Percentiles rank a stretch among this genome's conserved stretches.
These are phyloP conservation scores for Diaporthe ilicicola DNA, from an alignment of 2,329 filamentous ascomycete species.

Conservation along the genomic window DNA sequence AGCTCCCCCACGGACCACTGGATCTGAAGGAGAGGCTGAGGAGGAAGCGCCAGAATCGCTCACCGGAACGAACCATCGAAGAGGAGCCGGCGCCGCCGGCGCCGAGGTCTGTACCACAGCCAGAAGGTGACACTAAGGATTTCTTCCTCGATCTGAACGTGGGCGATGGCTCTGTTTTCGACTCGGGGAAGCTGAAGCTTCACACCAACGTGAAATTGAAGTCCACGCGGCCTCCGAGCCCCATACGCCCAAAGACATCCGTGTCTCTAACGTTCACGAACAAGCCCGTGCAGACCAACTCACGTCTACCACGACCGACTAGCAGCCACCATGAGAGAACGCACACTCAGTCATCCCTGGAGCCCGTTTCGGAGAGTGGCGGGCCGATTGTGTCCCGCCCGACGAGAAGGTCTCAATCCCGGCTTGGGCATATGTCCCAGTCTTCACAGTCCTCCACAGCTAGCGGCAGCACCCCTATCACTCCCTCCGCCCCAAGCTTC, in stretches of 20 bases:
- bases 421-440: constrained; percentile 74
- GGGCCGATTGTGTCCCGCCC: constrained; percentile 68
- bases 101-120: constrained; percentile 38
- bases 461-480: constrained; percentile 68
- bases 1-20: constrained; percentile 84
- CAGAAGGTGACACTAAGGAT: constrained; percentile 69
- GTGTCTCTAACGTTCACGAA: constrained; percentile 93
- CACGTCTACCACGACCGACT: constrained; percentile 82
- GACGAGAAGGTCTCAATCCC: constrained; percentile 70
- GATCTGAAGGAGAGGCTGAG: constrained; percentile 83
- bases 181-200: constrained; percentile 80
- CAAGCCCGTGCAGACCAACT: constrained; percentile 66
- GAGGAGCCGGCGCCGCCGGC: constrained; percentile 40
- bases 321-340: constrained; percentile 69
- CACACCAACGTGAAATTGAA: constrained; percentile 95
- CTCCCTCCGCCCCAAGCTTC: constrained; percentile 57
- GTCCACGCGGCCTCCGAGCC: constrained; percentile 72
- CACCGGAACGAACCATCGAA: constrained; percentile 58
- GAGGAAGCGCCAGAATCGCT: constrained; percentile 70
- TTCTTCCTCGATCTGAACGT: constrained; percentile 89
- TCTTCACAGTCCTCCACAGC: constrained; percentile 64
- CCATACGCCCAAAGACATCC: constrained; percentile 75
- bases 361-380: constrained; percentile 91
- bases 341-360: constrained; percentile 77
- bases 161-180: constrained; percentile 82